Evolutionary conservation across 768 basidiomycete genomes (phyloP).

Genomic region (Suillus luteus): DNA sequence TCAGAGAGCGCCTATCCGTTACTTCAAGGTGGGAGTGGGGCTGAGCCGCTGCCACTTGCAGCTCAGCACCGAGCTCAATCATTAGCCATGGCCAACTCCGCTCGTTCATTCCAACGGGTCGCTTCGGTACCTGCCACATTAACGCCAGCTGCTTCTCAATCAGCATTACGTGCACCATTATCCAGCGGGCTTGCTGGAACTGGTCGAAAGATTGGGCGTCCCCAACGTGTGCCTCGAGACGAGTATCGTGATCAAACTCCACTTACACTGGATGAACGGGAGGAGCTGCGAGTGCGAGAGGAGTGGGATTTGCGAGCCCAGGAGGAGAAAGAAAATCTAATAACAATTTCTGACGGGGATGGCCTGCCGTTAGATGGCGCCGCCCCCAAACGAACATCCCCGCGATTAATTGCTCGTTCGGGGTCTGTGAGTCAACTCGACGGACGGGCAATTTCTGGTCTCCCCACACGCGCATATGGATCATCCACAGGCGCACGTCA

Average conservation of each 20-base stretch:
- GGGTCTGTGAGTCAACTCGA: constrained; percentile 36
- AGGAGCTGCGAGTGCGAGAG: constrained; percentile 33
- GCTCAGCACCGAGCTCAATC: constrained; percentile 33
- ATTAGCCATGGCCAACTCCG: constrained; percentile 21
- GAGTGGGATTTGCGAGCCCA: constrained; percentile 34
- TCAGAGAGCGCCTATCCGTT: constrained; percentile 66
- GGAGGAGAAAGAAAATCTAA: constrained; percentile 44
- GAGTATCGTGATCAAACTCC: constrained; percentile 33
- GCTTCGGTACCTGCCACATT: constrained; percentile 57
- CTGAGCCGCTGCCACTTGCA: constrained; percentile 27
- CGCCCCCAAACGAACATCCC: constrained; percentile 26
- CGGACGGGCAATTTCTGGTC: constrained; percentile 35
- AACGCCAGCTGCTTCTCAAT: constrained; percentile 31
- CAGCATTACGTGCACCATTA: constrained; percentile 29
- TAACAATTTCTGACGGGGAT: constrained; percentile 30
- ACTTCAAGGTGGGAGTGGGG: constrained; percentile 28
- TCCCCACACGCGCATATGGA: constrained; percentile 35
- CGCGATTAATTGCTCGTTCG: constrained; percentile 32
- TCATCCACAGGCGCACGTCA: constrained; percentile 33
- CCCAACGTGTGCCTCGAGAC: constrained; percentile 41
- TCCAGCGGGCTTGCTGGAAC: constrained; percentile 38
- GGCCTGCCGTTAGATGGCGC: constrained; percentile 28
- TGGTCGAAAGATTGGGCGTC: constrained; percentile 35
- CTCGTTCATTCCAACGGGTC: constrained; percentile 66
- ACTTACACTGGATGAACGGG: constrained; percentile 34